Percentiles rank a stretch among this genome's conserved stretches.
Evolutionary conservation across 345 rosid species (phyloP).

Genomic region (Populus davidiana): DNA sequence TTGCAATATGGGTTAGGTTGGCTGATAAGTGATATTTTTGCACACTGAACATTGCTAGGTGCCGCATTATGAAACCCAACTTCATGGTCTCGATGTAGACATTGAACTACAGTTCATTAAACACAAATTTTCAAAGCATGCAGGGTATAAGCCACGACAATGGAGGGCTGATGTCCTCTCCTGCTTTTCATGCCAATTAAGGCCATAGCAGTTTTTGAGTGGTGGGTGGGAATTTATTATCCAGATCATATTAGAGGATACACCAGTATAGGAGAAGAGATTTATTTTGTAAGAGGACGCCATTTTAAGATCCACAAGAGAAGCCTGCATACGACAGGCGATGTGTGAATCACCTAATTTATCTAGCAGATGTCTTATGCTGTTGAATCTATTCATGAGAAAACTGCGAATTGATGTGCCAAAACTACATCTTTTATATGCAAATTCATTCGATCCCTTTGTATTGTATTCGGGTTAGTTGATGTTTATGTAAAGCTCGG

Average conservation of each 20-base stretch:
- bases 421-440: not conserved
- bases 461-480: not conserved
- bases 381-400: not conserved
- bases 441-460: not conserved
- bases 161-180: not conserved
- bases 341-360: not conserved
- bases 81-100: not conserved
- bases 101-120: not conserved
- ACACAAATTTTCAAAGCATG: not conserved
- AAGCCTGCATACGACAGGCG: not conserved
- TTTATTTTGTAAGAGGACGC: not conserved
- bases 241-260: not conserved
- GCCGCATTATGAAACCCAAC: not conserved
- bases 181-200: not conserved
- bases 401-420: not conserved
- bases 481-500: not conserved
- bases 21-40: not conserved
- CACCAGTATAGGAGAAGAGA: not conserved
- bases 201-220: not conserved
- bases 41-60: not conserved
- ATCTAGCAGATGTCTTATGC: not conserved
- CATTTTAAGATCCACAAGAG: not conserved
- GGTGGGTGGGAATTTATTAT: not conserved
- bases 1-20: not conserved
- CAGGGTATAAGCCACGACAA: not conserved